A percentile compares a stretch with the other conserved stretches of the same genome.
Evolutionary conservation across 2,329 filamentous ascomycete genomes (phyloP).

Genomic region (Beauveria australis): DNA sequence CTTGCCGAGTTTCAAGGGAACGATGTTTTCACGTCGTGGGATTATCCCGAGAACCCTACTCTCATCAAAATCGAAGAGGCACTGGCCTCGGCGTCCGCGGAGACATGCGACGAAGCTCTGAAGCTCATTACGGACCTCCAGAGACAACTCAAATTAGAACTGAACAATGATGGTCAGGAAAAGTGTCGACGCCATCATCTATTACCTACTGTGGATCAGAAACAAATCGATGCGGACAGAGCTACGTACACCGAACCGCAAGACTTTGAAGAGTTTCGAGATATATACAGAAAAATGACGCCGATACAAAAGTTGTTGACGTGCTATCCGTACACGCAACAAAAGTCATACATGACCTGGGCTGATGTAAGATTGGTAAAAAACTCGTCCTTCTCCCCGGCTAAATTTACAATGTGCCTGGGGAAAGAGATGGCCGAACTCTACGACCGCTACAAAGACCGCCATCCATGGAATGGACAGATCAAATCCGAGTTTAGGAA

Average conservation of each 20-base stretch:
- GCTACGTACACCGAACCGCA: slow-evolving; percentile 26
- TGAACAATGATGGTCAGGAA: not conserved
- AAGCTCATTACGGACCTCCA: not conserved
- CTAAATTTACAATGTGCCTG: not conserved
- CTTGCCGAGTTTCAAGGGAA: slow-evolving; percentile 26
- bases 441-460: not conserved
- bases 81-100: slow-evolving; percentile 14
- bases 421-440: not conserved
- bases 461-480: not conserved
- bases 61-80: slow-evolving; percentile 18
- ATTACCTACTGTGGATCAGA: not conserved
- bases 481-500: not conserved
- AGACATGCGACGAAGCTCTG: not conserved
- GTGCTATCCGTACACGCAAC: not conserved
- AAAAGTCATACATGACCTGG: not conserved
- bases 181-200: not conserved
- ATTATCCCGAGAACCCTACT: slow-evolving; percentile 26
- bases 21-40: slow-evolving; percentile 22
- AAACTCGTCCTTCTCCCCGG: not conserved
- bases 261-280: slow-evolving; percentile 18
- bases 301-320: slow-evolving; percentile 23
- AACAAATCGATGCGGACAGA: slow-evolving; percentile 24
- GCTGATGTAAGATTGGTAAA: too few relatives aligned
- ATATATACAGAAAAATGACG: slow-evolving; percentile 21
- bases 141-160: not conserved